These are phyloP conservation scores for Camptophora hylomeconis DNA, from an alignment of 2,329 filamentous ascomycete species.

Conservation along the genomic window DNA sequence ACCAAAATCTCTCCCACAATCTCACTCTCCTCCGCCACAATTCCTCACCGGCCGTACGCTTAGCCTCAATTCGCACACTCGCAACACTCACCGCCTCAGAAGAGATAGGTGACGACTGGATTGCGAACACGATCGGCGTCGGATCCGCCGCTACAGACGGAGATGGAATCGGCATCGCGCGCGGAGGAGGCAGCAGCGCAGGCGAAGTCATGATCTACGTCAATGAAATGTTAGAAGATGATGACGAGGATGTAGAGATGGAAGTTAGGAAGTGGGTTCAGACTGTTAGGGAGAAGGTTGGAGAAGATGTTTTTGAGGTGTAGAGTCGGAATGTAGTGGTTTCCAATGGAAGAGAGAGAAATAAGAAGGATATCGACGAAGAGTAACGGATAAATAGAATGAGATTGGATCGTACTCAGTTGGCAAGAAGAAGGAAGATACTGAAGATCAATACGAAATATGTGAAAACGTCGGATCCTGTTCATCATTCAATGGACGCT, in stretches of 20 bases:
- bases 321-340: constrained; percentile 1
- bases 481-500: no score
- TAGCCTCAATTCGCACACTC: constrained; percentile 73
- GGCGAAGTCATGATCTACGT: constrained; percentile 89
- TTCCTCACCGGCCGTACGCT: constrained; percentile 55
- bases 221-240: constrained; percentile 89
- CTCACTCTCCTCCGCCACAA: constrained; percentile 65
- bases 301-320: constrained; percentile 48
- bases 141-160: constrained; percentile 6
- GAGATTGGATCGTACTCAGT: no score
- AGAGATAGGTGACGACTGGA: constrained; percentile 81
- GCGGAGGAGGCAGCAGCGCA: constrained; percentile 9
- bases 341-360: no score
- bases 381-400: no score
- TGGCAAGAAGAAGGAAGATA: no score
- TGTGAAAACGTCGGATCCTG: no score
- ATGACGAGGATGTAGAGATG: constrained; percentile 82
- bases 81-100: constrained; percentile 56
- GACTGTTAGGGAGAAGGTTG: constrained; percentile 76
- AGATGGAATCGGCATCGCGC: constrained; percentile 4
- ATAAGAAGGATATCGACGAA: no score
- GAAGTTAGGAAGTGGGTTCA: constrained; percentile 85
- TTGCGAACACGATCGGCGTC: constrained; percentile 34
- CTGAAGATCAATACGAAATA: no score
- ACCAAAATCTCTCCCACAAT: constrained; percentile 71